Base-by-base conservation (phyloP, 148 eudicot species). In the Vaccinium corymbosum region DNA sequence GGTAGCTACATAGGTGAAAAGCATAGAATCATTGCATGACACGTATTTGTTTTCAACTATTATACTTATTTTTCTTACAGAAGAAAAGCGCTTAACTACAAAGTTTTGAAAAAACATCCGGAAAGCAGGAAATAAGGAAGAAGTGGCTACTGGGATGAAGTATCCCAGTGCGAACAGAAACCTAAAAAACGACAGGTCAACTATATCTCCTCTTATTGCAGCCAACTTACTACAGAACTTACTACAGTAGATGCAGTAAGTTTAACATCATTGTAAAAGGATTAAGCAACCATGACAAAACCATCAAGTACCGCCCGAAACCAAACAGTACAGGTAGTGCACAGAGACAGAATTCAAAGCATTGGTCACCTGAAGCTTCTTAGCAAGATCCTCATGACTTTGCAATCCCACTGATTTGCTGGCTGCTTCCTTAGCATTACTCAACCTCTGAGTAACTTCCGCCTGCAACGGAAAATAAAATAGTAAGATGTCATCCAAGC, bases 351-450 rank as follows among this genome's bases (percentile, higher is more conserved):
- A 7, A 59, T 1, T 82, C 32, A 53, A 48, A 29, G 49, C 78
- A 78, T 35, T 20, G 25, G 42, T 90, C 81, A 95, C 98, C 98
- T 94, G 93, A 86, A 95, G 97, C 91, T 93, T 94, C 86, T 93
- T 92, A 15, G 98, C 94, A 88, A 95, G 98, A 89, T 95, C 97
- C 81, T 94, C 94, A 57, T 95, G 98, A 83, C 95, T 94, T 82
- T 88, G 94, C 89, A 91, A 80, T 46, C 86, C 85, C 74, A 82
- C 87, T 25, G 92, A 90, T 88, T 92, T 90, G 88, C 76, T 87
- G 82, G 92, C 89, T 72, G 92, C 82, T 59, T 89, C 98, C 90
- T 93, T 95, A 29, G 93, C 92, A 87, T 74, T 91, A 85, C 87
- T 92, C 83, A 95, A 89, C 86, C 98, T 90, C 38, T 88, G 93